phyloP scores from a whole-genome alignment of 306 rosid genomes.

The Cucurbita ficifolia region DNA sequence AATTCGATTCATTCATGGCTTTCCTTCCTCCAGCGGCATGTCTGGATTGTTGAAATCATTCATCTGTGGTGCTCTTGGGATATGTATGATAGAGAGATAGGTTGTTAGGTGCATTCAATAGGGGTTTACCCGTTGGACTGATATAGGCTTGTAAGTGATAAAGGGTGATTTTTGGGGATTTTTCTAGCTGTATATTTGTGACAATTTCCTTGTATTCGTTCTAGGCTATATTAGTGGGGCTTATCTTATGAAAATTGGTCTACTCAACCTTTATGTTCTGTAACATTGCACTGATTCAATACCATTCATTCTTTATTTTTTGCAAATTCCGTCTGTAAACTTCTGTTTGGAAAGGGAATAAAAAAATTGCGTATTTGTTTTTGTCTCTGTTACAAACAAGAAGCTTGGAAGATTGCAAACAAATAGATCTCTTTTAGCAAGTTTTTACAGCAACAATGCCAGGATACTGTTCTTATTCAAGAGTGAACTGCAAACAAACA shows the following conservation, averaged over 20 bases:
- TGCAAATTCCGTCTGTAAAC: too few species aligned
- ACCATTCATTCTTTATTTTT: too few species aligned
- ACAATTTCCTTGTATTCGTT: neutral
- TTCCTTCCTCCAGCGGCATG: neutral
- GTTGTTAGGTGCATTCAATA: neutral
- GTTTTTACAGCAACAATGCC: too few species aligned
- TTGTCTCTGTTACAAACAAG: too few species aligned
- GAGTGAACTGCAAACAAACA: too few species aligned
- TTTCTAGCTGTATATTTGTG: neutral
- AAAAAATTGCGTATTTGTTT: too few species aligned
- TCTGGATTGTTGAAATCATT: neutral
- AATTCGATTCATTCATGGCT: neutral
- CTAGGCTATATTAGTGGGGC: slow-evolving; percentile 4
- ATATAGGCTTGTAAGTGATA: neutral
- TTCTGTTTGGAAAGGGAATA: too few species aligned
- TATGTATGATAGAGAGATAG: neutral
- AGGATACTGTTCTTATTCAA: too few species aligned
- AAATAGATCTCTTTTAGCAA: too few species aligned
- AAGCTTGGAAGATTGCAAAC: too few species aligned
- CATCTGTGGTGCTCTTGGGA: neutral
- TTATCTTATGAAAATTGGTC: neutral
- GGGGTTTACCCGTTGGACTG: neutral
- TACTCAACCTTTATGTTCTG: neutral
- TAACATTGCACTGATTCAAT: too few species aligned
- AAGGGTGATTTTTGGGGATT: neutral